Evolutionary conservation across 108 stramenopile genomes (phyloP).

Genomic region (Fistulifera solaris): DNA sequence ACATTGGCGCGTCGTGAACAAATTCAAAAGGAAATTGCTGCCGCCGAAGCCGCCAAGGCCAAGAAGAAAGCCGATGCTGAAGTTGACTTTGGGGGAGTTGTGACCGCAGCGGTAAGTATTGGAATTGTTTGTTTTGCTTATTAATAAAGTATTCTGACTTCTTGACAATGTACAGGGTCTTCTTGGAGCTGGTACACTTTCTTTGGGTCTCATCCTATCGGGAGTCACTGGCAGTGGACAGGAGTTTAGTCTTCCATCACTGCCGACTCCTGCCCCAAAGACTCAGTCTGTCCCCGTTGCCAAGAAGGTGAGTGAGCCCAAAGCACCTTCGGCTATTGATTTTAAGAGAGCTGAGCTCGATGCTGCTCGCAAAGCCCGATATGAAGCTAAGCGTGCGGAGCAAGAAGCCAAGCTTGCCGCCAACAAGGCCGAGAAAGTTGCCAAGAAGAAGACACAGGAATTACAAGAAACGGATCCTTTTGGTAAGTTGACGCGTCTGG

Average conservation of each 20-base stretch:
- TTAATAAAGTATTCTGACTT: slow-evolving; percentile 6
- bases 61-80: slow-evolving; percentile 25
- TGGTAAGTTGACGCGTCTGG: too few relatives aligned
- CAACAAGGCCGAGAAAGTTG: too few relatives aligned
- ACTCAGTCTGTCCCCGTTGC: not conserved
- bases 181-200: slow-evolving; percentile 55
- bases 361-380: slow-evolving; percentile 7
- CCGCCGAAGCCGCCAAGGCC: slow-evolving; percentile 32
- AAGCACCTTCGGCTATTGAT: slow-evolving; percentile 26
- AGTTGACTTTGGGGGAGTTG: slow-evolving; percentile 54
- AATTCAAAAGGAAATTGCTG: slow-evolving; percentile 71
- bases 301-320: slow-evolving; percentile 5
- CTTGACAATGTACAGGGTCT: slow-evolving; percentile 19
- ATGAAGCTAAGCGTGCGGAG: slow-evolving; percentile 8
- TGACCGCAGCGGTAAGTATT: slow-evolving; percentile 53
- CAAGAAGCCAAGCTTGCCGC: slow-evolving; percentile 8
- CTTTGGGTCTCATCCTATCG: slow-evolving; percentile 45
- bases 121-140: not conserved
- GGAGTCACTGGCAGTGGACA: not conserved
- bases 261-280: not conserved
- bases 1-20: slow-evolving; percentile 50
- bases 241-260: not conserved
- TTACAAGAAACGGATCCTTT: too few relatives aligned
- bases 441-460: too few relatives aligned
- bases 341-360: not conserved